Evolutionary conservation across 805 yeast species (phyloP).

Genomic region (Saccharomycopsis amapae): DNA sequence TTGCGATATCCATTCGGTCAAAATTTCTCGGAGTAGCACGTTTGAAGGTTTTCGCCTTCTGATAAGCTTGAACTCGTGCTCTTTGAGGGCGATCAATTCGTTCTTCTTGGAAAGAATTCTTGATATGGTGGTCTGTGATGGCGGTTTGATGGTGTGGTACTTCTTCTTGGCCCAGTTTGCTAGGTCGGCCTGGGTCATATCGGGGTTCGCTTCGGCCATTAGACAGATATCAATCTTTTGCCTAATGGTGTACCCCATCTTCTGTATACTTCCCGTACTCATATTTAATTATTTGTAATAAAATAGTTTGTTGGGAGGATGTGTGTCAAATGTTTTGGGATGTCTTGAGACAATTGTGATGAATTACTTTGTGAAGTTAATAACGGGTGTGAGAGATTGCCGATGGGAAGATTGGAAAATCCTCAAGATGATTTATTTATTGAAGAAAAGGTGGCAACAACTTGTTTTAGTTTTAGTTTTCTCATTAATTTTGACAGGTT

Average conservation of each 20-base stretch:
- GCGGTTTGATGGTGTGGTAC: conserved; percentile 45
- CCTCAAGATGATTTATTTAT: too few species aligned
- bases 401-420: too few species aligned
- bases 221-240: conserved; percentile 63
- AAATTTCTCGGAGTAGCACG: conserved; percentile 46
- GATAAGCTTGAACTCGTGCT: conserved; percentile 43
- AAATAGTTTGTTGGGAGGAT: too few species aligned
- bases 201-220: conserved; percentile 60
- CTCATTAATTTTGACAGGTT: too few species aligned
- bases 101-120: conserved; percentile 51
- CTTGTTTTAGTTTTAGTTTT: too few species aligned
- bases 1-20: conserved; percentile 65
- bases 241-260: conserved; percentile 51
- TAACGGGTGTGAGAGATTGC: too few species aligned
- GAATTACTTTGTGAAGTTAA: too few species aligned
- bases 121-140: conserved; percentile 63
- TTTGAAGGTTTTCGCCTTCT: conserved; percentile 48
- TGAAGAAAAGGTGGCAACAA: too few species aligned
- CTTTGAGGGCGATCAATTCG: conserved; percentile 43
- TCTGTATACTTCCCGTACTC: conserved; percentile 14
- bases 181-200: conserved; percentile 58
- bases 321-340: too few species aligned
- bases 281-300: conserved; percentile 2
- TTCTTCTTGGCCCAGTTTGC: conserved; percentile 57
- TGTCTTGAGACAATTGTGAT: too few species aligned